Conservation (phyloP, 1,139 yeast genomes). For the Zygoascus sp. region DNA sequence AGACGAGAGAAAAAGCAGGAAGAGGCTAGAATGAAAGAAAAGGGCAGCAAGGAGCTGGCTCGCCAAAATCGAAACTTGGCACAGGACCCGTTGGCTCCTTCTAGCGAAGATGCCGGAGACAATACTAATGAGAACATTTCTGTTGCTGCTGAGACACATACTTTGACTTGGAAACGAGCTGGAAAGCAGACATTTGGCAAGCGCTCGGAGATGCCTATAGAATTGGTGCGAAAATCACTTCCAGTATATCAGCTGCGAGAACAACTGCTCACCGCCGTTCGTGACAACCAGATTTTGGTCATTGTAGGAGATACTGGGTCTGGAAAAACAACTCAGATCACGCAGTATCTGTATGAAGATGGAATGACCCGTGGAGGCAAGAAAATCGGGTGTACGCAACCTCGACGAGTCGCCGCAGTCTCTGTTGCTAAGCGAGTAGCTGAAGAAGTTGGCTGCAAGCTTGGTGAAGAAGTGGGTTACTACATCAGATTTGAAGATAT, state of each 20-base stretch:
- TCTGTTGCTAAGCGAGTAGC: conserved; percentile 89
- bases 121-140: conserved; percentile 9
- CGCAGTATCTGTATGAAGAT: conserved; percentile 77
- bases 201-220: conserved; percentile 42
- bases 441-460: conserved; percentile 62
- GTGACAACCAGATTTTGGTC: conserved; percentile 69
- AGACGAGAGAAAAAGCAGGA: conserved; percentile 54
- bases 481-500: conserved; percentile 81
- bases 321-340: conserved; percentile 91
- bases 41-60: conserved; percentile 33
- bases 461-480: conserved; percentile 86
- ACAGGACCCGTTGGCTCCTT: conserved; percentile 12
- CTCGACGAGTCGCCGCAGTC: conserved; percentile 92
- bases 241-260: conserved; percentile 69
- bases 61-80: conserved; percentile 33
- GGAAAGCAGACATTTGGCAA: conserved; percentile 24
- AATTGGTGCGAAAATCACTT: conserved; percentile 60
- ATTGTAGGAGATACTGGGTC: conserved; percentile 97
- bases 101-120: conserved; percentile 18
- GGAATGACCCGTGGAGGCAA: conserved; percentile 56
- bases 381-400: conserved; percentile 89
- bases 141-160: conserved; percentile 3
- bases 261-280: conserved; percentile 53
- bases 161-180: conserved; percentile 12
- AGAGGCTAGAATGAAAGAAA: conserved; percentile 47